These are phyloP conservation scores for Omphalotus guepiniiformis DNA, from an alignment of 768 basidiomycete genomes.

Conservation along the genomic window DNA sequence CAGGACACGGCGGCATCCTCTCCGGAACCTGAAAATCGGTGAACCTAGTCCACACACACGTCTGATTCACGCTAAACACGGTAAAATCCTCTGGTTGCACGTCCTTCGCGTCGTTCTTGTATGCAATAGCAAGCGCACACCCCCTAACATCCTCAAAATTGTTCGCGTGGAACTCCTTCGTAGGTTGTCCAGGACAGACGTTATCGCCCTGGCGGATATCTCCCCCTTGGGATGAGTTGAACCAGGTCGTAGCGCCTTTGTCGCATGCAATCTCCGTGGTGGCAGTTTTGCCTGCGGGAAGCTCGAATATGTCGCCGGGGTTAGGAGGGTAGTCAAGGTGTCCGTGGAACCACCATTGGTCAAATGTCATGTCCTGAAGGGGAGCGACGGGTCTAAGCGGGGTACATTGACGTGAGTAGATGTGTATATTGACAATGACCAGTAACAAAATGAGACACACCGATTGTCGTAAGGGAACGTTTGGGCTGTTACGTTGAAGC, in stretches of 20 bases:
- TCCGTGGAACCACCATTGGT: constrained; percentile 40
- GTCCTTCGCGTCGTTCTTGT: constrained; percentile 53
- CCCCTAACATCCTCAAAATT: constrained; percentile 53
- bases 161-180: constrained; percentile 49
- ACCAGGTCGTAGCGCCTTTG: constrained; percentile 46
- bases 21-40: constrained; percentile 67
- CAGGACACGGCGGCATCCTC: constrained; percentile 64
- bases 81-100: constrained; percentile 68
- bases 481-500: constrained; percentile 40
- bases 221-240: constrained; percentile 46
- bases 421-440: background rate
- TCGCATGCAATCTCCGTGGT: constrained; percentile 32
- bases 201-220: constrained; percentile 37
- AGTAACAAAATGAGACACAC: constrained; percentile 29
- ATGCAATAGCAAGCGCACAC: constrained; percentile 72
- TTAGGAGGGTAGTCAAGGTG: constrained; percentile 41
- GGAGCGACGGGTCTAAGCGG: constrained; percentile 11
- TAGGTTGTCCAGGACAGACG: constrained; percentile 44
- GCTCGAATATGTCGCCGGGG: constrained; percentile 34
- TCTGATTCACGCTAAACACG: constrained; percentile 71
- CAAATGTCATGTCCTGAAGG: constrained; percentile 39
- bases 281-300: constrained; percentile 38
- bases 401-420: too few species aligned
- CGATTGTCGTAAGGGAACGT: constrained; percentile 42
- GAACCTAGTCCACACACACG: constrained; percentile 67